Evolutionary conservation across 2,329 filamentous ascomycete species (phyloP).

Genomic region (Neonectria hederae): DNA sequence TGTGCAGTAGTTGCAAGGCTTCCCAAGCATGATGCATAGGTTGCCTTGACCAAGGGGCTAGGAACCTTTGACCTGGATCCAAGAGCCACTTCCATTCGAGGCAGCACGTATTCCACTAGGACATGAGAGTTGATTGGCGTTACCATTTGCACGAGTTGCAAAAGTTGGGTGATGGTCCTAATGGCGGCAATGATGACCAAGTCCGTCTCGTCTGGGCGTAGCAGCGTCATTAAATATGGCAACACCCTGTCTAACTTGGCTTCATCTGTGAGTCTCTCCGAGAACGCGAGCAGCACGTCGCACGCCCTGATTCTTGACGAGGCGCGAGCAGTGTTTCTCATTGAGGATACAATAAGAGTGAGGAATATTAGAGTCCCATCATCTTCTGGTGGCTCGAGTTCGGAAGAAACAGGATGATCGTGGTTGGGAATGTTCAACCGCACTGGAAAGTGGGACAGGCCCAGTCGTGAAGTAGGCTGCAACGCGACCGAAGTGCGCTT

Average conservation of each 20-base stretch:
- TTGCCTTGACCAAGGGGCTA: constrained; percentile 80
- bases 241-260: constrained; percentile 93
- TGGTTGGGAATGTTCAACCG: constrained; percentile 88
- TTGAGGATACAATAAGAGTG: constrained; percentile 85
- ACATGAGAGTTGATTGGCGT: constrained; percentile 79
- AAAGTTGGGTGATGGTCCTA: constrained; percentile 85
- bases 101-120: constrained; percentile 74
- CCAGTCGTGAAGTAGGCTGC: constrained; percentile 53
- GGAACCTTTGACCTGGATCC: constrained; percentile 57
- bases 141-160: constrained; percentile 87
- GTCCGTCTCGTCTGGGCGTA: constrained; percentile 80
- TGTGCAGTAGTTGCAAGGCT: constrained; percentile 87
- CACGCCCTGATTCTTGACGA: constrained; percentile 90
- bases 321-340: constrained; percentile 88
- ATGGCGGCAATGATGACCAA: constrained; percentile 87
- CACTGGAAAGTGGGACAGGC: constrained; percentile 77
- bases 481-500: constrained; percentile 46
- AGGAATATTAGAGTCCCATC: constrained; percentile 94
- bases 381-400: constrained; percentile 72
- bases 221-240: constrained; percentile 84
- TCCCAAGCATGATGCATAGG: constrained; percentile 92
- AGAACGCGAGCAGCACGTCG: constrained; percentile 90
- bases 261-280: constrained; percentile 91
- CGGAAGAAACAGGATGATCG: constrained; percentile 72
- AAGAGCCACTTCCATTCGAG: constrained; percentile 67